These are phyloP conservation scores for Urochloa ruziziensis DNA, from an alignment of 176 grass and related monocot genomes.

Conservation along the genomic window DNA sequence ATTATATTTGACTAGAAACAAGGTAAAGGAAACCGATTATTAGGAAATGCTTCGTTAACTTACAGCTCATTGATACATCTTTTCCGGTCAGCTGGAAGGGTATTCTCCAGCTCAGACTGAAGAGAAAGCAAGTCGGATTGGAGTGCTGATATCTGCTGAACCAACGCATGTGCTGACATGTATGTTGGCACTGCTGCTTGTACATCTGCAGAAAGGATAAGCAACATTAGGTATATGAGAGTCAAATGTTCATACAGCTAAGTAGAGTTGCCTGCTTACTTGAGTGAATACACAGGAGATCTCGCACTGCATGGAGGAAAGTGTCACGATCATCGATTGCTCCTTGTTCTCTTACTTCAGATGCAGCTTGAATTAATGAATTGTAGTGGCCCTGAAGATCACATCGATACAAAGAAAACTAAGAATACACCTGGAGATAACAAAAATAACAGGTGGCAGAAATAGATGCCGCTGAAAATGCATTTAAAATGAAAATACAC, in stretches of 20 bases:
- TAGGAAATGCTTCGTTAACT: constrained; percentile 29
- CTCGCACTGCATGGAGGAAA: constrained; percentile 81
- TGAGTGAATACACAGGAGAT: constrained; percentile 90
- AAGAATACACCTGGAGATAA: constrained; percentile 1
- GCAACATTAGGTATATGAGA: neutral
- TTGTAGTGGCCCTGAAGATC: constrained; percentile 64
- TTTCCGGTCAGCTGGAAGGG: constrained; percentile 79
- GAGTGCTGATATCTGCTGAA: constrained; percentile 87
- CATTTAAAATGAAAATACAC: neutral
- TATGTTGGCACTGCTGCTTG: constrained; percentile 75
- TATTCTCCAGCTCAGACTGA: constrained; percentile 92
- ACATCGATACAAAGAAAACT: constrained; percentile 17
- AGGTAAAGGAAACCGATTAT: constrained; percentile 18
- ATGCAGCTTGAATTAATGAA: constrained; percentile 83
- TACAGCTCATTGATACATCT: constrained; percentile 97
- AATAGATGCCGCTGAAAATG: neutral
- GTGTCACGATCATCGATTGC: constrained; percentile 92
- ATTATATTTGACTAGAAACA: neutral
- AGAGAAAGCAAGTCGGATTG: constrained; percentile 86
- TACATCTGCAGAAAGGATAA: constrained; percentile 48
- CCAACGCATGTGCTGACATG: constrained; percentile 88
- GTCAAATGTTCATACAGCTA: constrained; percentile 8
- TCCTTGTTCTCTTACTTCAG: constrained; percentile 89
- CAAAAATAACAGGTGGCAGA: neutral
- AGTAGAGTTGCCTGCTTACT: constrained; percentile 45